Conservation (phyloP, 1,139 yeast species). For the Debaryomyces sp. region DNA sequence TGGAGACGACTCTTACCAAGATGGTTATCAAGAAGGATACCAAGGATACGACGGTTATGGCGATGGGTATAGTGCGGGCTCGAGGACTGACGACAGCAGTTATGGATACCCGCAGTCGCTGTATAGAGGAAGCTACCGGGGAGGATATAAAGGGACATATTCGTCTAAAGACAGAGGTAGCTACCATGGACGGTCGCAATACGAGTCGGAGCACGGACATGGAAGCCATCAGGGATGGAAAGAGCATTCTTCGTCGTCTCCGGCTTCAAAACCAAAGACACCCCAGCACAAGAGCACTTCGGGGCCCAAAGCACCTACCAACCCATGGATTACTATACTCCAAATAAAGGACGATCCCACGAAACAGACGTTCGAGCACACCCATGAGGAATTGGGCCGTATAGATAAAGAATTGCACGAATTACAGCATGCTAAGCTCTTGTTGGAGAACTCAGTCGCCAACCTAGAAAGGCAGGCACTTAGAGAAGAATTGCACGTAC, state of each 20-base stretch:
- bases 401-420: slow-evolving; percentile 30
- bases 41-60: slow-evolving; percentile 24
- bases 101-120: slow-evolving; percentile 3
- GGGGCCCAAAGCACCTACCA: slow-evolving; percentile 20
- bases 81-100: slow-evolving; percentile 20
- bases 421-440: slow-evolving; percentile 26
- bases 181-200: not conserved
- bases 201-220: not conserved
- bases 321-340: slow-evolving; percentile 33
- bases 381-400: slow-evolving; percentile 20
- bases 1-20: slow-evolving; percentile 10
- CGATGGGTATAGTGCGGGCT: slow-evolving; percentile 29
- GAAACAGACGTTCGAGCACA: slow-evolving; percentile 22
- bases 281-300: not conserved
- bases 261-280: slow-evolving; percentile 1
- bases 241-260: not conserved
- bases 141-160: not conserved
- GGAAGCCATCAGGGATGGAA: not conserved
- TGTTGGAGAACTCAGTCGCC: slow-evolving; percentile 24
- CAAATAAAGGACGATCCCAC: slow-evolving; percentile 25
- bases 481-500: slow-evolving; percentile 40
- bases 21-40: slow-evolving; percentile 16
- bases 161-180: not conserved
- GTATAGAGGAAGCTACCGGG: slow-evolving; percentile 6
- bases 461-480: slow-evolving; percentile 31